phyloP scores from a whole-genome alignment of 257 asterid species.

The Solanum pinnatisectum region DNA sequence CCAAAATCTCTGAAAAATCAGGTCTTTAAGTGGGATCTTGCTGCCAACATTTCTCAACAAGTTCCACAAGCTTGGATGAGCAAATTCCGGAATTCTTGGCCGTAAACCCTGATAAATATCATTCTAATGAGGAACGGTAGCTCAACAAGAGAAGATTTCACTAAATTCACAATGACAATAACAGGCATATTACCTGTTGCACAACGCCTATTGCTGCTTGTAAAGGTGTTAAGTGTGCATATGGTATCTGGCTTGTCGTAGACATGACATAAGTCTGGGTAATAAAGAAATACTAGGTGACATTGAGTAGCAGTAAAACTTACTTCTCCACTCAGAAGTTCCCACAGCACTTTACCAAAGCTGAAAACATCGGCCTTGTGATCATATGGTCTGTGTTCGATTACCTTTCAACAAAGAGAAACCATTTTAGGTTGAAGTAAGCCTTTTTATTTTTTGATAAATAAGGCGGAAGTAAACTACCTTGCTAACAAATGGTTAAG shows the following conservation, averaged over 20 bases:
- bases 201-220: slow-evolving; percentile 42
- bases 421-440: not conserved
- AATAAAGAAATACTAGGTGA: not conserved
- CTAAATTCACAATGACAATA: not conserved
- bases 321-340: slow-evolving; percentile 40
- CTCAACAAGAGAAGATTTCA: not conserved
- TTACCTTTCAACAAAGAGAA: slow-evolving; percentile 20
- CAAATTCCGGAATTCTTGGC: slow-evolving; percentile 30
- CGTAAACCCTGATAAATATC: slow-evolving; percentile 25
- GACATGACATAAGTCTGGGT: not conserved
- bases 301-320: not conserved
- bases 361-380: slow-evolving; percentile 41
- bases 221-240: slow-evolving; percentile 33
- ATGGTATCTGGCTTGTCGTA: slow-evolving; percentile 21
- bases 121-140: not conserved
- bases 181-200: slow-evolving; percentile 21
- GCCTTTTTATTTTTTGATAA: not conserved
- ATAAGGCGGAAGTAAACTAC: not conserved
- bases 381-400: slow-evolving; percentile 36
- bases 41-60: slow-evolving; percentile 40
- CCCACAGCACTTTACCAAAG: slow-evolving; percentile 32
- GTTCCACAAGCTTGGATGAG: slow-evolving; percentile 33
- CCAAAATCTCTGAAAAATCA: slow-evolving; percentile 32
- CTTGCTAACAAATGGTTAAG: not conserved
- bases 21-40: slow-evolving; percentile 41